These are phyloP conservation scores for Cutaneotrichosporon cutaneum DNA, from an alignment of 1,284 basidiomycete species.

Conservation along the genomic window DNA sequence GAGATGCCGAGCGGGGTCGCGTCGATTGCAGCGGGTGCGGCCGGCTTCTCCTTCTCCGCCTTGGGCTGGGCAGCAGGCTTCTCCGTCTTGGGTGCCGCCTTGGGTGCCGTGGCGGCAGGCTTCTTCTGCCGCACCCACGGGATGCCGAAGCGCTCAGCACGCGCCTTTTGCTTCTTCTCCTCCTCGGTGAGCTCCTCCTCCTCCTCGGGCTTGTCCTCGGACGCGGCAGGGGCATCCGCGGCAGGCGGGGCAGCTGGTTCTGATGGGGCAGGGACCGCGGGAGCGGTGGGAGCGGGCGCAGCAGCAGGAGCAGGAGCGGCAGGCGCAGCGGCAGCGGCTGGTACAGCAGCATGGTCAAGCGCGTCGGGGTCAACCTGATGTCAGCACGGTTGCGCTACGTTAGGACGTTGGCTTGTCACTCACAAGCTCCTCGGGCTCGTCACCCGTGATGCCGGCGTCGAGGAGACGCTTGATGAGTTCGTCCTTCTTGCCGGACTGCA, in stretches of 20 bases:
- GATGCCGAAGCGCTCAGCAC: conserved; percentile 51
- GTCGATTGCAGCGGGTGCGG: conserved; percentile 39
- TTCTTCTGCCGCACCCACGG: conserved; percentile 37
- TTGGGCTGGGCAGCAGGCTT: conserved; percentile 11
- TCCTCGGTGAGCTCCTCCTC: conserved; percentile 39
- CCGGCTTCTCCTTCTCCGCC: conserved; percentile 14
- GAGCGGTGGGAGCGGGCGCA: conserved; percentile 5
- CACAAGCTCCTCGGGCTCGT: conserved; percentile 32
- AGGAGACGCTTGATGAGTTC: conserved; percentile 52
- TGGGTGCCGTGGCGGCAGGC: conserved; percentile 13
- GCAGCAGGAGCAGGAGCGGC: not conserved
- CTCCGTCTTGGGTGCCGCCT: conserved; percentile 8
- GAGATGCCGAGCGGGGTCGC: conserved; percentile 34
- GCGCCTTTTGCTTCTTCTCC: conserved; percentile 47
- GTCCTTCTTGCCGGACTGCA: conserved; percentile 52
- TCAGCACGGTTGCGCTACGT: conserved; percentile 8
- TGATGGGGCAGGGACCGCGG: conserved; percentile 7
- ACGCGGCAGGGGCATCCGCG: not conserved
- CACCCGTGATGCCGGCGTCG: conserved; percentile 37
- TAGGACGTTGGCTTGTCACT: not conserved
- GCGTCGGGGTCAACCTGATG: conserved; percentile 14
- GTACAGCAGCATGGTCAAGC: not conserved
- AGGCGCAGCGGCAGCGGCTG: not conserved
- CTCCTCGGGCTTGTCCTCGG: conserved; percentile 10
- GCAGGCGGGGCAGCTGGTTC: conserved; percentile 1